Conservation (phyloP, 371 early-diverging fungal genomes). For the Smittium culicis region DNA sequence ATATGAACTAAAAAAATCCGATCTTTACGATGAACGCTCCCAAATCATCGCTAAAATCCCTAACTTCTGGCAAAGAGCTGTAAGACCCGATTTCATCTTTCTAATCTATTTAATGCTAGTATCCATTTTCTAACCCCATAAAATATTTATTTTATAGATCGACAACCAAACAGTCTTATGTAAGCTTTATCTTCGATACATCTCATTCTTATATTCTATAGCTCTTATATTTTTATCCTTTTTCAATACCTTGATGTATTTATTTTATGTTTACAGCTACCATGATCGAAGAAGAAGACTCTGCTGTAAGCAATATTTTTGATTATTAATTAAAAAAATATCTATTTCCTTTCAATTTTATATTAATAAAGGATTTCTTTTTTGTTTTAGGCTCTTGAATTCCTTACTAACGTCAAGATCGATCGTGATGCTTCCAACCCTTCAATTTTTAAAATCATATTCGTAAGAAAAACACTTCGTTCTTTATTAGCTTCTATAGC, state of each 20-base stretch:
- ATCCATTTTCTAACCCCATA: background rate
- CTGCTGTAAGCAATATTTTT: conserved; percentile 16
- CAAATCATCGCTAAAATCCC: conserved; percentile 25
- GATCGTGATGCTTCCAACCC: conserved; percentile 26
- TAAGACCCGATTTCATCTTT: conserved; percentile 16
- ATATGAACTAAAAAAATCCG: conserved; percentile 28
- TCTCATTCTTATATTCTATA: too few species aligned
- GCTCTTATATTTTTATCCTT: too few species aligned
- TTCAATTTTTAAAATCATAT: conserved; percentile 28
- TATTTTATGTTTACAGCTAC: conserved; percentile 17
- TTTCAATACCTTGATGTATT: too few species aligned
- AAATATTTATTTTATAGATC: conserved; percentile 16
- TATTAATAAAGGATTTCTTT: background rate
- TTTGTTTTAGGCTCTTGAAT: conserved; percentile 20
- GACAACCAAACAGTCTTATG: conserved; percentile 31
- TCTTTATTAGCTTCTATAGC: background rate
- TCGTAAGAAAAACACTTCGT: conserved; percentile 3
- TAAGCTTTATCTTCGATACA: conserved; percentile 20
- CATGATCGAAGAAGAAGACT: conserved; percentile 27
- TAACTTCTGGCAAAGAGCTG: conserved; percentile 32
- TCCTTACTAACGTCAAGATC: conserved; percentile 24
- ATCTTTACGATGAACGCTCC: conserved; percentile 29
- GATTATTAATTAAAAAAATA: background rate
- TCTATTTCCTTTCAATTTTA: background rate
- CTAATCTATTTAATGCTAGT: background rate